Evolutionary conservation across 2,329 filamentous ascomycete species (phyloP).

Genomic region (Monosporascus ibericus): DNA sequence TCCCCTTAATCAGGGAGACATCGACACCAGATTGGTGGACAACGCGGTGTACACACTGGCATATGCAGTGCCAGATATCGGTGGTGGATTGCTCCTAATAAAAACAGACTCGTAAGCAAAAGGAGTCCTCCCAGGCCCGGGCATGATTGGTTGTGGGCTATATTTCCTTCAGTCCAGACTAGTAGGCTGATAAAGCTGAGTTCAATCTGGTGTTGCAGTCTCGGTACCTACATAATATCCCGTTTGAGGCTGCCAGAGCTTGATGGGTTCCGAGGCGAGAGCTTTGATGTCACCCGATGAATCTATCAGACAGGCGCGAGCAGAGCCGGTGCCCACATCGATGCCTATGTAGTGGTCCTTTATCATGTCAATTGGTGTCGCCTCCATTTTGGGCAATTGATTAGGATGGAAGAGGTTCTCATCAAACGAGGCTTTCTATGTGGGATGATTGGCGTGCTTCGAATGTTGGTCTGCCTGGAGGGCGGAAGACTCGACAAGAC

Average conservation of each 20-base stretch:
- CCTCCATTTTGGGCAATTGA: background rate
- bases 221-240: constrained; percentile 62
- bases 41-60: constrained; percentile 76
- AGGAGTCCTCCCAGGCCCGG: background rate
- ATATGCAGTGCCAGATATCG: constrained; percentile 95
- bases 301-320: constrained; percentile 93
- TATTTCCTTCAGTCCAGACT: too few species aligned
- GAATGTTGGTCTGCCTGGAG: too few species aligned
- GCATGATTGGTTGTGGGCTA: constrained; percentile 1
- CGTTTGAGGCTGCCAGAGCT: constrained; percentile 70
- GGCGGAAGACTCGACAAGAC: background rate
- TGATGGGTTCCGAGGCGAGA: constrained; percentile 68
- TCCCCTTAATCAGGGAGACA: constrained; percentile 69
- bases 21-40: constrained; percentile 77
- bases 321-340: constrained; percentile 94
- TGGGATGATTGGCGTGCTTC: background rate
- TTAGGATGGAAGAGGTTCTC: constrained; percentile 1
- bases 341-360: constrained; percentile 71
- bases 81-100: constrained; percentile 87
- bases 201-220: background rate
- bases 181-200: background rate
- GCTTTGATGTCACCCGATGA: constrained; percentile 80
- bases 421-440: background rate
- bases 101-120: background rate
- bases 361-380: constrained; percentile 15